Conservation (phyloP, 306 rosid species). For the Sphenostylis stenocarpa region DNA sequence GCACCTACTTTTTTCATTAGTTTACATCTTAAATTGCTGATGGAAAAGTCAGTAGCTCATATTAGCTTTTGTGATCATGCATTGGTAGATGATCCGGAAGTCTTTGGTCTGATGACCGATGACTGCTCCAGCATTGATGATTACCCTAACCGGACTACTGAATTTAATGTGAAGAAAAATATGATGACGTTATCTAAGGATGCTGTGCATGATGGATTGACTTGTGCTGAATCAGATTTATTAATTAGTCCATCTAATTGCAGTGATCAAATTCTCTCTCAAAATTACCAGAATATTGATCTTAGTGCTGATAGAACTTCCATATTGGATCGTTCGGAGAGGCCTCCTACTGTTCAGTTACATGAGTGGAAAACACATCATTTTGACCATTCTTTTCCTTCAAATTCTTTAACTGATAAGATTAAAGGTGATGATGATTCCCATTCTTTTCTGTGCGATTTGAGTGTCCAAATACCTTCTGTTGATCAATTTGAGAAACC, state of each 20-base stretch:
- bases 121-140: constrained; percentile 33
- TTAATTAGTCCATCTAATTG: constrained; percentile 32
- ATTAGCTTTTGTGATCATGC: constrained; percentile 45
- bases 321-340: constrained; percentile 27
- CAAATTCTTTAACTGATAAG: constrained; percentile 30
- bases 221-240: constrained; percentile 34
- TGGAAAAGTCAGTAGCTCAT: constrained; percentile 56
- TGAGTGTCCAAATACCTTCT: constrained; percentile 57
- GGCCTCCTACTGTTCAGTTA: constrained; percentile 28
- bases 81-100: constrained; percentile 39
- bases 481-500: constrained; percentile 48
- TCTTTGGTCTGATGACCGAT: constrained; percentile 38
- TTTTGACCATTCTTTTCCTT: constrained; percentile 31
- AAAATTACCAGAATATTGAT: constrained; percentile 33
- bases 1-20: constrained; percentile 67
- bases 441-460: constrained; percentile 41
- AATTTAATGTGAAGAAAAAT: constrained; percentile 31
- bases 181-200: constrained; percentile 27
- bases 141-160: constrained; percentile 24
- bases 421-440: constrained; percentile 43
- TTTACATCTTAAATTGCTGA: constrained; percentile 72
- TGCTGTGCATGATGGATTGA: constrained; percentile 34
- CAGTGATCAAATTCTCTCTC: constrained; percentile 29
- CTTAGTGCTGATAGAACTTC: constrained; percentile 34
- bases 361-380: constrained; percentile 33